A percentile compares a stretch with the other conserved stretches of the same genome.
These are phyloP conservation scores for Aspergillus nomiae DNA, from an alignment of 2,329 filamentous ascomycete species.

Conservation along the genomic window DNA sequence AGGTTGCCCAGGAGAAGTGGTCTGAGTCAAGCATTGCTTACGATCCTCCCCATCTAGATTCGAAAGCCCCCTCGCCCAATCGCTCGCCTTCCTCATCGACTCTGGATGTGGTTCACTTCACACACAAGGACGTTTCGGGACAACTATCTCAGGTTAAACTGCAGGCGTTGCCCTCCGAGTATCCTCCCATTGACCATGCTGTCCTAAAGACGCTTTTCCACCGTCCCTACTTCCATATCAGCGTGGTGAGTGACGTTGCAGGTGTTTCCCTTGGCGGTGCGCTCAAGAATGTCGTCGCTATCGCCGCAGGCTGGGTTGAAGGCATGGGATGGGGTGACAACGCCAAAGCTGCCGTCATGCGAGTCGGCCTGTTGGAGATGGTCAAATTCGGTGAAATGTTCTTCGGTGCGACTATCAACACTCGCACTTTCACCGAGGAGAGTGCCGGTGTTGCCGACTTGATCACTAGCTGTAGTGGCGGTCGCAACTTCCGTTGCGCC, in stretches of 20 bases:
- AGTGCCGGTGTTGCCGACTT: constrained; percentile 93
- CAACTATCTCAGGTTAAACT: constrained; percentile 69
- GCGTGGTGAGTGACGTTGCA: constrained; percentile 91
- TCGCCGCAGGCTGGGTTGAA: constrained; percentile 93
- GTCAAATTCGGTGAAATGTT: constrained; percentile 93
- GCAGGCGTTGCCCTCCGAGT: constrained; percentile 75
- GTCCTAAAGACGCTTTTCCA: constrained; percentile 88
- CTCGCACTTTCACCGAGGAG: constrained; percentile 93
- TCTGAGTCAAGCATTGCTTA: constrained; percentile 97
- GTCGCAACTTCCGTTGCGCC: constrained; percentile 91
- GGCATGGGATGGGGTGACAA: constrained; percentile 98
- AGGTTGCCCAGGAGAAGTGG: constrained; percentile 94
- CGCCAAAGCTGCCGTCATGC: constrained; percentile 98
- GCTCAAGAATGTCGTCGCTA: constrained; percentile 93
- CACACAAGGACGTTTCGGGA: constrained; percentile 71
- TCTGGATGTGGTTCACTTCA: constrained; percentile 53
- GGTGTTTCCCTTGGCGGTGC: constrained; percentile 93
- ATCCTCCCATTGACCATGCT: constrained; percentile 81
- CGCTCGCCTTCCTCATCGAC: constrained; percentile 55
- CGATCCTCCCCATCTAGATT: constrained; percentile 87
- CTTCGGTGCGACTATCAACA: constrained; percentile 78
- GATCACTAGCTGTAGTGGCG: constrained; percentile 89
- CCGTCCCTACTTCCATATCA: constrained; percentile 95
- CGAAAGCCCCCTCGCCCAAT: constrained; percentile 67
- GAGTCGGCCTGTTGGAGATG: constrained; percentile 93